These are phyloP conservation scores for Centella asiatica DNA, from an alignment of 129 eudicot genomes.

Conservation along the genomic window DNA sequence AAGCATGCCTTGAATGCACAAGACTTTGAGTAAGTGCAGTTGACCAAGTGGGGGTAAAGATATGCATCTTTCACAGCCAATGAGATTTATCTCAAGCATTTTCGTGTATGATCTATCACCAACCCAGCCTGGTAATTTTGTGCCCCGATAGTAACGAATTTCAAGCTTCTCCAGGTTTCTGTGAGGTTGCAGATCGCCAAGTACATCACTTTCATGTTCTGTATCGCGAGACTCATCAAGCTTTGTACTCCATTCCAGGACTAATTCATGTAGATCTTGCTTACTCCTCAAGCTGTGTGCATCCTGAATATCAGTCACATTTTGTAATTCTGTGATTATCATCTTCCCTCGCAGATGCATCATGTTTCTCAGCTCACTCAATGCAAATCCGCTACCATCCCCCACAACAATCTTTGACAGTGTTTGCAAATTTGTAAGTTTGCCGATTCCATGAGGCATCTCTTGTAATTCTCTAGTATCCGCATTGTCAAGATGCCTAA, in stretches of 20 bases:
- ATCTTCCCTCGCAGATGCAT: conserved; percentile 15
- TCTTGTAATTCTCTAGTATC: conserved; percentile 13
- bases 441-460: conserved; percentile 18
- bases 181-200: not conserved
- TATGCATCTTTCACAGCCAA: not conserved
- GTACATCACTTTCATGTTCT: conserved; percentile 7
- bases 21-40: not conserved
- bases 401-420: conserved; percentile 17
- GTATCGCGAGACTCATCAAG: conserved; percentile 2
- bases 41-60: conserved; percentile 7
- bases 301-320: conserved; percentile 7
- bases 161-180: not conserved
- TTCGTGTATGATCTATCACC: not conserved
- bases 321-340: conserved; percentile 13
- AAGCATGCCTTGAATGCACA: not conserved
- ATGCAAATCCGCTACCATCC: not conserved
- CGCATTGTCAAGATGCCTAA: conserved; percentile 23
- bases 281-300: conserved; percentile 15
- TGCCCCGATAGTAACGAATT: not conserved
- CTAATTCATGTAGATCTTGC: conserved; percentile 11
- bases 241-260: conserved; percentile 16
- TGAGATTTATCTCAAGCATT: not conserved
- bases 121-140: not conserved
- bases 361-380: conserved; percentile 20
- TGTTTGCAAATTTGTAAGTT: conserved; percentile 15